Percentiles rank a stretch among this genome's conserved stretches.
phyloP scores from a whole-genome alignment of 176 grass and related monocot species.

The Oryza longistaminata region DNA sequence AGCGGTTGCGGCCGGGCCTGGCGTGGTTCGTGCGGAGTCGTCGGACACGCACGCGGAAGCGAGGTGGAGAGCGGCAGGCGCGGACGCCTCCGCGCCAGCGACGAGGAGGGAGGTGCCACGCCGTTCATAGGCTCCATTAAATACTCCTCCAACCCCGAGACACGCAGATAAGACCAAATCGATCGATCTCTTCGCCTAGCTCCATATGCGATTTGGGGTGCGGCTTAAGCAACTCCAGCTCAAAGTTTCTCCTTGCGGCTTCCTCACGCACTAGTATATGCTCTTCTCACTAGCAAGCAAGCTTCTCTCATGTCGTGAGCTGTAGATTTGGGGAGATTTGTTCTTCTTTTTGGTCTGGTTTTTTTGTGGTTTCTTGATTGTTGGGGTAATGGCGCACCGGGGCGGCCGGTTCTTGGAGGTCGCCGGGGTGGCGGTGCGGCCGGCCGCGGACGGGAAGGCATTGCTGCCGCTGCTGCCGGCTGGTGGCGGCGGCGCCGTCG shows the following conservation, averaged over 20 bases:
- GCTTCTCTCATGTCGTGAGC: conserved; percentile 30
- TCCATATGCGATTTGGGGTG: conserved; percentile 60
- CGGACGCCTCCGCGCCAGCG: no score
- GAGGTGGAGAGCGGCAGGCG: no score
- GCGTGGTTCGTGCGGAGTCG: no score
- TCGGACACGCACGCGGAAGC: no score
- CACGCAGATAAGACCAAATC: conserved; percentile 31
- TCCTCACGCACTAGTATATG: no score
- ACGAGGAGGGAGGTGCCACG: no score
- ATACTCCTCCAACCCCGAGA: conserved; percentile 34
- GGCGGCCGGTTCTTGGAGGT: background rate
- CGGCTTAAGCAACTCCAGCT: conserved; percentile 49
- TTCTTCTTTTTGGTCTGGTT: background rate
- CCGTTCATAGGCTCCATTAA: conserved; percentile 3
- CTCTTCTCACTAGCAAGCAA: conserved; percentile 16
- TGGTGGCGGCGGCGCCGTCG: conserved; percentile 40
- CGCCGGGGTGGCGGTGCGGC: background rate
- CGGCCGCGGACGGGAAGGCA: conserved; percentile 53
- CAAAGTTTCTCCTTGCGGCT: conserved; percentile 11
- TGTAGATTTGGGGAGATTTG: background rate
- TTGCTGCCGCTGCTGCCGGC: conserved; percentile 69
- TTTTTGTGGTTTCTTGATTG: conserved; percentile 31
- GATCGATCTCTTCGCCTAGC: background rate
- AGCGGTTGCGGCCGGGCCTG: no score
- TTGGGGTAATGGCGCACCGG: conserved; percentile 31